Evolutionary conservation across 208 protist genomes (phyloP).

Genomic region (Trypanosoma theileri): DNA sequence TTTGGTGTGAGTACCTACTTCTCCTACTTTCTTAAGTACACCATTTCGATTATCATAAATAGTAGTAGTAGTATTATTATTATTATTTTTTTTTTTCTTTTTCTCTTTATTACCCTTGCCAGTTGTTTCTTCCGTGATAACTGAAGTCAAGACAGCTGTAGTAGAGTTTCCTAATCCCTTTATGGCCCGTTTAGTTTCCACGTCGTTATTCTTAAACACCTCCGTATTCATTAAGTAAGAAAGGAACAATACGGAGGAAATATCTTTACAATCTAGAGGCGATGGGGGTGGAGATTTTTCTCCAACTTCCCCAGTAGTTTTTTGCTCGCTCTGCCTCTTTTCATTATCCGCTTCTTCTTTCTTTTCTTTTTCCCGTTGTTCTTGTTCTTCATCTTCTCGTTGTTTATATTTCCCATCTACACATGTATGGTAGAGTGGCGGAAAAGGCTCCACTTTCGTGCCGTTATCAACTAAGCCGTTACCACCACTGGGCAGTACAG

Average conservation of each 20-base stretch:
- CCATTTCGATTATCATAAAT: constrained; percentile 9
- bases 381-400: constrained; percentile 15
- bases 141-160: background rate
- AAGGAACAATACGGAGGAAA: no score
- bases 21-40: no score
- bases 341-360: background rate
- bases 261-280: no score
- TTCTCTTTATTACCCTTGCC: constrained; percentile 15
- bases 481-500: no score
- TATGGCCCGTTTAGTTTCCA: no score
- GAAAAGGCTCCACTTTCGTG: no score
- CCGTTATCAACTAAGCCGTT: no score
- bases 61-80: background rate
- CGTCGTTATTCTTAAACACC: no score
- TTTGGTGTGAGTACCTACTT: no score
- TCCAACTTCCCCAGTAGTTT: background rate
- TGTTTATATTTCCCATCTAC: constrained; percentile 5
- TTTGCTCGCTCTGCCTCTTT: background rate
- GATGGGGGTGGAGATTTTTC: no score
- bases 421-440: background rate
- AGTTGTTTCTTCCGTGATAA: constrained; percentile 20
- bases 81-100: constrained; percentile 11
- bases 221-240: no score
- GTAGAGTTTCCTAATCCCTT: background rate
- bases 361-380: background rate